Base-by-base conservation (phyloP, 2,329 filamentous ascomycete species). In the Colletotrichum magnum region DNA sequence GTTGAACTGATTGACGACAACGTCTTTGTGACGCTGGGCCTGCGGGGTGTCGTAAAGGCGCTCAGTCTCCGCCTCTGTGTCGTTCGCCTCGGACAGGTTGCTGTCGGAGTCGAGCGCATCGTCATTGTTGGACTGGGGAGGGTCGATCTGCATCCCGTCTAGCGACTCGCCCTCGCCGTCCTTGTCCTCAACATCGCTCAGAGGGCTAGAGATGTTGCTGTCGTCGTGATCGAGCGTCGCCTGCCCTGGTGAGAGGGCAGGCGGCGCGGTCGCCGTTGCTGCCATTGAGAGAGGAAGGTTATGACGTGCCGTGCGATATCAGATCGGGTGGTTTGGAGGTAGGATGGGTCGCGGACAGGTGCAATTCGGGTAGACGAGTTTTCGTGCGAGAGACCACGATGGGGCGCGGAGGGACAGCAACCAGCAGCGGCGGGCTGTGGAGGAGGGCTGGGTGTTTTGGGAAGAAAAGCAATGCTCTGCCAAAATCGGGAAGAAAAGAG, bases 51-150 rank as follows among this genome's bases (percentile, higher is more conserved):
- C 91, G 77, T 96, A 96, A 69, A 99, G 87, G 68, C 96, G 91
- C 82, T 98, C 95, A 2, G 95, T 98, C 82, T 98, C 95, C 41
- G 95, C 95, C 81, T 98, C 95, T 4, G 95, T 92, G 78, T 89
- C 89, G 76, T 90, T 88, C 73, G 83, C 85, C 66, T 90, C 87
- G 16, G 90, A 89, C 68, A 89, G 84, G 71, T 87, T 83, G 74
- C 84, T 88, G 73, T 87, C 84, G 9, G 85, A 85, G 73, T 84
- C 81, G 36, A 79, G 80, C 52, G 80, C 81, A 48, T 66, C 68
- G 28, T 71, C 69, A 41, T 64, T 60, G 58, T 73, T 70, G 10
- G 74, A 64, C 28, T 53, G 73, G 45, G 63, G 72, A 51, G 72
- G 71, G 21, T 77, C 81, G 54, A 85, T 79, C 70, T 83, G 82